Conservation (phyloP, 257 asterid genomes). For the Henckelia pumila region DNA sequence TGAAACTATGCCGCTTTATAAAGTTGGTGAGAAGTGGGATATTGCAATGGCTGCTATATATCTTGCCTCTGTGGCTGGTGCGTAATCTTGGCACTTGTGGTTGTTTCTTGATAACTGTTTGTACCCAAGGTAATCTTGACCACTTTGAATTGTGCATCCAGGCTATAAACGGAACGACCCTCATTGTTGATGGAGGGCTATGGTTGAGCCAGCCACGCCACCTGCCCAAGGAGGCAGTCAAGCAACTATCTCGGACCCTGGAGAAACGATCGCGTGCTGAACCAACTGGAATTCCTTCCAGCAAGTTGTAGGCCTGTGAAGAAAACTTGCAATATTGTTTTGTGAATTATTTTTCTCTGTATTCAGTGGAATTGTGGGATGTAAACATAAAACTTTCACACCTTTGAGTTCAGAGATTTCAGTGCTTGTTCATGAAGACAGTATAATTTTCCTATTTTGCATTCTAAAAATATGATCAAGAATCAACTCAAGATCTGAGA, state of each 20-base stretch:
- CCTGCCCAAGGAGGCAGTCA: constrained; percentile 29
- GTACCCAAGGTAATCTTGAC: not conserved
- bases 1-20: constrained; percentile 52
- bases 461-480: no score
- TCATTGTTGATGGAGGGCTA: constrained; percentile 67
- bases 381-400: not conserved
- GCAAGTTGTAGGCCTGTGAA: not conserved
- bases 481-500: no score
- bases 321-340: not conserved
- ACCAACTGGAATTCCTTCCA: not conserved
- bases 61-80: constrained; percentile 78
- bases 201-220: constrained; percentile 73
- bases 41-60: constrained; percentile 82
- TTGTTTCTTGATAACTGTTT: not conserved
- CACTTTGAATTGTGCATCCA: constrained; percentile 14
- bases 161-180: constrained; percentile 62
- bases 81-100: constrained; percentile 21
- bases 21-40: constrained; percentile 76
- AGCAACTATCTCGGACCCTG: not conserved
- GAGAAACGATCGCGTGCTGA: not conserved
- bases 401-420: not conserved
- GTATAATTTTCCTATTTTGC: no score
- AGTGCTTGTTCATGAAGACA: not conserved
- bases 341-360: not conserved
- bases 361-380: not conserved